These are phyloP conservation scores for Excoecaria cochinchinensis DNA, from an alignment of 345 rosid genomes.

Conservation along the genomic window DNA sequence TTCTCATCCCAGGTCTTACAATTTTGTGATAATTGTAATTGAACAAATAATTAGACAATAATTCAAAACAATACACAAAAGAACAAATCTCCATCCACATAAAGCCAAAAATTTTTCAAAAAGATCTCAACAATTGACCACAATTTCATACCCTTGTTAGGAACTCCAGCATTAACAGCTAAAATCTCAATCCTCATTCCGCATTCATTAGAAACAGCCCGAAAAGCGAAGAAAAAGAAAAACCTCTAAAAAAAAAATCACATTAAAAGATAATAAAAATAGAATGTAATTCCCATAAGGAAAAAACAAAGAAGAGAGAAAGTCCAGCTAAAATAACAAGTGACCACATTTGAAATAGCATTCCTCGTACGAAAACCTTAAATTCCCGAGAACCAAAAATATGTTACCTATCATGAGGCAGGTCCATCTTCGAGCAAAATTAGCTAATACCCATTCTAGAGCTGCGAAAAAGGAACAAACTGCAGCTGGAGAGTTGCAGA, in stretches of 20 bases:
- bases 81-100: slow-evolving; percentile 17
- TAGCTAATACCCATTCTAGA: slow-evolving; percentile 31
- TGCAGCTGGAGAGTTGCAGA: slow-evolving; percentile 34
- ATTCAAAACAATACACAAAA: neutral
- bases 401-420: slow-evolving; percentile 29
- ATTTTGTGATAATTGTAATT: neutral
- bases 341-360: neutral
- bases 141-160: neutral
- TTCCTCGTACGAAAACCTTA: neutral
- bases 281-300: neutral
- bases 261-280: neutral
- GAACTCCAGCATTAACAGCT: slow-evolving; percentile 14
- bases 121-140: slow-evolving; percentile 10
- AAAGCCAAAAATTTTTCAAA: slow-evolving; percentile 7
- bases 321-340: slow-evolving; percentile 23
- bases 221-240: neutral
- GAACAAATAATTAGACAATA: neutral
- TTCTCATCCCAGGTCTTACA: slow-evolving; percentile 10
- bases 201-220: slow-evolving; percentile 6
- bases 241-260: neutral
- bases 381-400: slow-evolving; percentile 5
- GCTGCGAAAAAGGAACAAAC: neutral
- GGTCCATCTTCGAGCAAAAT: slow-evolving; percentile 19
- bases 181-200: slow-evolving; percentile 17
- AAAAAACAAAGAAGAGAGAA: neutral